Percentiles rank a stretch among this genome's conserved stretches.
phyloP scores from a whole-genome alignment of 108 stramenopile genomes.

The Asterionellopsis glacialis region DNA sequence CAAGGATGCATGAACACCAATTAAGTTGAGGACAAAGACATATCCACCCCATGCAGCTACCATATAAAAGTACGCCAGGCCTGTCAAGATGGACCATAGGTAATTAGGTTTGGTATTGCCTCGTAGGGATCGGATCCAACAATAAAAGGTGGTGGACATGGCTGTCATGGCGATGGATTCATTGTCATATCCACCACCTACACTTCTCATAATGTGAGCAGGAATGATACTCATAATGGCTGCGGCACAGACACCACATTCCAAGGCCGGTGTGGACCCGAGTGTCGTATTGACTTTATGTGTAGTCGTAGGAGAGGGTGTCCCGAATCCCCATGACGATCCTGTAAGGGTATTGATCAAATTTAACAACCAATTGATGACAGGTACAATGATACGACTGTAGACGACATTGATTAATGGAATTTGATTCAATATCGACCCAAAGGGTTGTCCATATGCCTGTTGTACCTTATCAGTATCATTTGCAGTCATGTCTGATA shows the following conservation, averaged over 20 bases:
- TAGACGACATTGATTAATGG: conserved; percentile 43
- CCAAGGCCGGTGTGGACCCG: conserved; percentile 43
- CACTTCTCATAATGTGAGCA: conserved; percentile 74
- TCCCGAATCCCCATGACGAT: conserved; percentile 29
- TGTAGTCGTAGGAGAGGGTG: conserved; percentile 7
- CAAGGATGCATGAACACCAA: conserved; percentile 82
- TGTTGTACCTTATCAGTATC: too few relatives aligned
- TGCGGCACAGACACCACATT: conserved; percentile 51
- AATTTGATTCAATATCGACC: conserved; percentile 46
- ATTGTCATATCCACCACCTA: conserved; percentile 98
- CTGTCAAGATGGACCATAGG: conserved; percentile 43
- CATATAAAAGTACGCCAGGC: conserved; percentile 90
- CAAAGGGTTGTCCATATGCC: conserved; percentile 15
- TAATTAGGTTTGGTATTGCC: conserved; percentile 10
- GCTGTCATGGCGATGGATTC: conserved; percentile 95
- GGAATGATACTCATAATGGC: conserved; percentile 83
- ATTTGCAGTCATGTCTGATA: too few relatives aligned
- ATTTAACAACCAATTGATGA: not conserved
- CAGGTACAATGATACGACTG: conserved; percentile 18
- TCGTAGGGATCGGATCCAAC: conserved; percentile 69
- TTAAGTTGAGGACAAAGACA: conserved; percentile 96
- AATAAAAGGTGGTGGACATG: conserved; percentile 84
- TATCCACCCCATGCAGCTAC: conserved; percentile 99
- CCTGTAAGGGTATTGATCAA: conserved; percentile 16
- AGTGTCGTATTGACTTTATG: too few relatives aligned